Evolutionary conservation across 2,329 filamentous ascomycete genomes (phyloP).

Genomic region (Nigrospora oryzae): DNA sequence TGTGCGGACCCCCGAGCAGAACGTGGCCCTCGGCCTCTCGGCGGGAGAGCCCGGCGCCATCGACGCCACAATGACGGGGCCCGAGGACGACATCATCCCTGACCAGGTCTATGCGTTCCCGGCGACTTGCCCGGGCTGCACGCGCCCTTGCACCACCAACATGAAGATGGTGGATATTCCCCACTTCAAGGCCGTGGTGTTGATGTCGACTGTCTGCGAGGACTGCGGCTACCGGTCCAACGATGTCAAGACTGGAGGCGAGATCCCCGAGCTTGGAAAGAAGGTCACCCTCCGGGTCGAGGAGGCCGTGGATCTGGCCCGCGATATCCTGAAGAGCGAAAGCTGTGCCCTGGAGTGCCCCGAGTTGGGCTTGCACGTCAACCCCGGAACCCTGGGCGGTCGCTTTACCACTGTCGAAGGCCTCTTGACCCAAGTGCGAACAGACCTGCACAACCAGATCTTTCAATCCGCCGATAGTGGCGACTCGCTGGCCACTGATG

Average conservation of each 20-base stretch:
- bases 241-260: conserved; percentile 95
- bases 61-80: conserved; percentile 30
- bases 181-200: conserved; percentile 92
- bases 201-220: conserved; percentile 91
- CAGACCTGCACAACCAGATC: conserved; percentile 81
- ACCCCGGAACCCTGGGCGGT: conserved; percentile 88
- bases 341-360: conserved; percentile 81
- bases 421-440: conserved; percentile 81
- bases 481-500: conserved; percentile 63
- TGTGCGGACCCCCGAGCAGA: conserved; percentile 74
- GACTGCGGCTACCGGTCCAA: conserved; percentile 91
- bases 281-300: conserved; percentile 72
- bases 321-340: conserved; percentile 95
- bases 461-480: conserved; percentile 71
- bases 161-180: conserved; percentile 99
- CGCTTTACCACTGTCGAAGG: conserved; percentile 97
- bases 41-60: conserved; percentile 40
- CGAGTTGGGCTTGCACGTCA: conserved; percentile 78
- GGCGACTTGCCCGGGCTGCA: conserved; percentile 84
- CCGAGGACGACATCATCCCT: conserved; percentile 75
- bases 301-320: conserved; percentile 63
- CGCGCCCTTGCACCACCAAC: conserved; percentile 77
- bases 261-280: conserved; percentile 77
- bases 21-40: conserved; percentile 68
- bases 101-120: conserved; percentile 92